Conservation (phyloP, 768 basidiomycete species). For the Artomyces pyxidatus region DNA sequence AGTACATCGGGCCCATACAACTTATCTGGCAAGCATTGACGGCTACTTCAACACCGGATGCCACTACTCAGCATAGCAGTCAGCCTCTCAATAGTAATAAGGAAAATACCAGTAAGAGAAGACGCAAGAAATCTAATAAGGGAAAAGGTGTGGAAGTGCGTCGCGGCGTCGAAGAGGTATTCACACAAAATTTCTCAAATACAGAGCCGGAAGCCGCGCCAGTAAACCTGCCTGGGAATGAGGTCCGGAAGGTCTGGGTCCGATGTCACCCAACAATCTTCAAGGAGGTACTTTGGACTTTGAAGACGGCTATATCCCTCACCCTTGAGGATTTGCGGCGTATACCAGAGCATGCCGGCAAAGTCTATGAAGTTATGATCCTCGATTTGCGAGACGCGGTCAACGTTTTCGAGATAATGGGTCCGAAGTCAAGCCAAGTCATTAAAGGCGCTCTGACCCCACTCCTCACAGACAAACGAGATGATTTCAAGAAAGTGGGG, state of each 20-base stretch:
- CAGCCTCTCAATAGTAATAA: background rate
- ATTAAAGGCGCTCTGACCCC: constrained; percentile 28
- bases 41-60: too few relatives aligned
- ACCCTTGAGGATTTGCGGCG: constrained; percentile 31
- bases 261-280: constrained; percentile 72
- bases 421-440: constrained; percentile 74
- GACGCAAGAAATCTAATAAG: constrained; percentile 21
- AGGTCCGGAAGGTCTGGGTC: constrained; percentile 56
- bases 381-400: constrained; percentile 63
- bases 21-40: constrained; percentile 61
- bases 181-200: background rate
- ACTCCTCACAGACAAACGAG: constrained; percentile 29
- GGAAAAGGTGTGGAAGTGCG: background rate
- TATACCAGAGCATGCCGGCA: constrained; percentile 17
- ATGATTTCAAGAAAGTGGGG: constrained; percentile 52
- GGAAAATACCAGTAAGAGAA: constrained; percentile 15
- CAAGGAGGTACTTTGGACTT: constrained; percentile 41
- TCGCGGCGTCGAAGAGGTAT: background rate
- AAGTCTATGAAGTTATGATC: constrained; percentile 45
- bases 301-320: constrained; percentile 44
- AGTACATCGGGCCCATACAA: constrained; percentile 59
- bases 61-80: too few relatives aligned
- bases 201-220: background rate
- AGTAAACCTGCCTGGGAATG: background rate
- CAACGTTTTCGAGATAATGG: constrained; percentile 85